These are phyloP conservation scores for Diaporthe citriasiana DNA, from an alignment of 2,329 filamentous ascomycete genomes.

Conservation along the genomic window DNA sequence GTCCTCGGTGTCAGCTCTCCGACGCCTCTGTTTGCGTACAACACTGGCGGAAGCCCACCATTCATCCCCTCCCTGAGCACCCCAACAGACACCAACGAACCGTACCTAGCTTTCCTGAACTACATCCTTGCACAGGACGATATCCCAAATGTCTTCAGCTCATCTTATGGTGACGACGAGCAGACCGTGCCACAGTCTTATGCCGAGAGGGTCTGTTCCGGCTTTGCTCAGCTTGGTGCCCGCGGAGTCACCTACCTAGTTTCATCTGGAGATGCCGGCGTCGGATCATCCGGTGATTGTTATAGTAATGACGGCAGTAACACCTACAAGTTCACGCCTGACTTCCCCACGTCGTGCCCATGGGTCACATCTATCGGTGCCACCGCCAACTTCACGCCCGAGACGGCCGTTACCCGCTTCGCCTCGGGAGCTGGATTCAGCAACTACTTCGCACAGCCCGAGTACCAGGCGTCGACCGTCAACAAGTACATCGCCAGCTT, in stretches of 20 bases:
- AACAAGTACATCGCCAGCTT: slow-evolving; percentile 56
- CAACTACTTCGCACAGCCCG: slow-evolving; percentile 50
- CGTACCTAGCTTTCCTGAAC: slow-evolving; percentile 75
- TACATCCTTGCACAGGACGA: slow-evolving; percentile 68
- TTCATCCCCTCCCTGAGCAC: slow-evolving; percentile 50
- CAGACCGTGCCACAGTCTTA: slow-evolving; percentile 72
- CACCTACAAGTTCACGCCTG: slow-evolving; percentile 67
- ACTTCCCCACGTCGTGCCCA: slow-evolving; percentile 77
- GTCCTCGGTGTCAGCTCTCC: slow-evolving; percentile 26
- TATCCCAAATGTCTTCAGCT: slow-evolving; percentile 72
- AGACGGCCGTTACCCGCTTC: slow-evolving; percentile 47
- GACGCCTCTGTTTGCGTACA: slow-evolving; percentile 24
- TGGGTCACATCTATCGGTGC: slow-evolving; percentile 78
- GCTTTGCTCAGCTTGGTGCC: slow-evolving; percentile 74
- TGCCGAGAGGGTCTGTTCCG: slow-evolving; percentile 68
- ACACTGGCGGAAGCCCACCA: slow-evolving; percentile 50
- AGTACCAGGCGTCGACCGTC: slow-evolving; percentile 58
- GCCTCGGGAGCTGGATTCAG: slow-evolving; percentile 53
- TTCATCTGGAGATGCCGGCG: slow-evolving; percentile 69
- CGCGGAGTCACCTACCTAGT: slow-evolving; percentile 76
- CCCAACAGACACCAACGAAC: slow-evolving; percentile 70
- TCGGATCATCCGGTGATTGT: slow-evolving; percentile 66
- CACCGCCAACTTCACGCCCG: slow-evolving; percentile 54
- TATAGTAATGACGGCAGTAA: slow-evolving; percentile 70
- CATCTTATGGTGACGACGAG: slow-evolving; percentile 77